These are phyloP conservation scores for Caloboletus inedulis DNA, from an alignment of 1,284 basidiomycete genomes.

Conservation along the genomic window DNA sequence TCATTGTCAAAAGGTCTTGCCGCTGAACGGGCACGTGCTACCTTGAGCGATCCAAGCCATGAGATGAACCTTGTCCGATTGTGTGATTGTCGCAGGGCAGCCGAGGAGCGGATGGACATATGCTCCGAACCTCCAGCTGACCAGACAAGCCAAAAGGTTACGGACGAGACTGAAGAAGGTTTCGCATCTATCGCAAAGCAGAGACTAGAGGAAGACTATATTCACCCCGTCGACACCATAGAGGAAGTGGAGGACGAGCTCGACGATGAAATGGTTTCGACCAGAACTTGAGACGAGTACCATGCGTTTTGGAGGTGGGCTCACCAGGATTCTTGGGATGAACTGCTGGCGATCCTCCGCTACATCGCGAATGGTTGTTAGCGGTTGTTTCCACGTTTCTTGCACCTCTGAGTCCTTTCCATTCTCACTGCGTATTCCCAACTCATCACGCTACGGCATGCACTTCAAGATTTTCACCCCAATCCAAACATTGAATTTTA, in stretches of 20 bases:
- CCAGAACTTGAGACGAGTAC: conserved; percentile 9
- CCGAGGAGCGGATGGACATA: conserved; percentile 17
- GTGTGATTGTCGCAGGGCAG: conserved; percentile 49
- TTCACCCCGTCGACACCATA: conserved; percentile 6
- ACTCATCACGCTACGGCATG: conserved; percentile 9
- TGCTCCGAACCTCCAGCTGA: conserved; percentile 20
- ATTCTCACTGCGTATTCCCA: conserved; percentile 9
- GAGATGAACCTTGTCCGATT: conserved; percentile 44
- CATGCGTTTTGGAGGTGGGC: conserved; percentile 9
- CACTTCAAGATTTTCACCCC: background rate
- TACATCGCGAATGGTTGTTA: conserved; percentile 31
- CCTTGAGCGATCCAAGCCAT: conserved; percentile 47
- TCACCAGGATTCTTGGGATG: conserved; percentile 29
- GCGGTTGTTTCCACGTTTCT: conserved; percentile 34
- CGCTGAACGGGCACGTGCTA: conserved; percentile 53
- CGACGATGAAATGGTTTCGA: conserved; percentile 18
- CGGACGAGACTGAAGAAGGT: conserved; percentile 35
- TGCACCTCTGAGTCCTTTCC: conserved; percentile 46
- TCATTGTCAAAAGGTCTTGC: conserved; percentile 63
- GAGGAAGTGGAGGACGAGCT: conserved; percentile 27
- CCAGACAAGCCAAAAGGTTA: conserved; percentile 16
- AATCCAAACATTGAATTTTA: background rate
- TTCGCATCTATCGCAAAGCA: conserved; percentile 33
- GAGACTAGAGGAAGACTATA: conserved; percentile 29
- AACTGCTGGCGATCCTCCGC: conserved; percentile 36